Percentiles rank a stretch among this genome's conserved stretches.
These are phyloP conservation scores for Fraxinus velutina DNA, from an alignment of 305 asterid genomes.

Conservation along the genomic window DNA sequence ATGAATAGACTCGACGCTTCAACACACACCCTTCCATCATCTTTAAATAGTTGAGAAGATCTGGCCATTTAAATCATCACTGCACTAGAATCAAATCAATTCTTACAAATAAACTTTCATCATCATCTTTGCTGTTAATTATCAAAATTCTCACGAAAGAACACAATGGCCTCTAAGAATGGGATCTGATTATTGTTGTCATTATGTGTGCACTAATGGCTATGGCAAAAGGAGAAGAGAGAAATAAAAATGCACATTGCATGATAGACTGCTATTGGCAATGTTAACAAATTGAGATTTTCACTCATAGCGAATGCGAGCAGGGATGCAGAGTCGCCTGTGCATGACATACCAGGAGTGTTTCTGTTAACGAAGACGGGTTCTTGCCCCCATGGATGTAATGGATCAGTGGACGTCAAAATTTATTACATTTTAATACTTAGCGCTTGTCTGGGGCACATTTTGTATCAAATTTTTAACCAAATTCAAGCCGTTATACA, in stretches of 20 bases:
- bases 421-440: neutral
- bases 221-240: neutral
- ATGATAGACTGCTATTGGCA: slow-evolving; percentile 40
- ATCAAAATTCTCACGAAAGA: neutral
- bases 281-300: slow-evolving; percentile 34
- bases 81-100: neutral
- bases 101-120: neutral
- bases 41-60: neutral
- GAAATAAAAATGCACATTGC: neutral
- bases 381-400: neutral
- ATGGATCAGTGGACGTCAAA: neutral
- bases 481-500: too few relatives aligned
- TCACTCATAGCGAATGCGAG: slow-evolving; percentile 30
- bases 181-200: neutral
- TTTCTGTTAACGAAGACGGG: neutral
- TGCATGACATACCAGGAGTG: neutral
- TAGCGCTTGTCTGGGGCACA: too few relatives aligned
- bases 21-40: neutral
- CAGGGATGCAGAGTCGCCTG: neutral
- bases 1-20: neutral
- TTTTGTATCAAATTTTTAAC: too few relatives aligned
- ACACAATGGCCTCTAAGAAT: neutral
- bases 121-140: neutral
- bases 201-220: neutral
- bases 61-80: neutral